Evolutionary conservation across 345 rosid species (phyloP).

Genomic region (Syzygium aqueum): DNA sequence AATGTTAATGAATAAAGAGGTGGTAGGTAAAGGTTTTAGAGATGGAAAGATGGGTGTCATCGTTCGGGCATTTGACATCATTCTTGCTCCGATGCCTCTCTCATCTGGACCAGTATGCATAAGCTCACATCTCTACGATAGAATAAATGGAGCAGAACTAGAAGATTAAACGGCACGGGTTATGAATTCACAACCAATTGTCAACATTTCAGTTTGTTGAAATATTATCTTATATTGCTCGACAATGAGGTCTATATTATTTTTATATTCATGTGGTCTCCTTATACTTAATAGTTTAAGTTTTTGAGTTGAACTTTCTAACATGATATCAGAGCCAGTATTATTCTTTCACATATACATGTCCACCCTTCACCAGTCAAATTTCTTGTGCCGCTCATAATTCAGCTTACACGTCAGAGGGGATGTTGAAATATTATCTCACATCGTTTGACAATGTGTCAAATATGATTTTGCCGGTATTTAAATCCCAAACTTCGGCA

Average conservation of each 20-base stretch:
- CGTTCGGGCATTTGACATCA: not conserved
- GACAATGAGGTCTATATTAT: not conserved
- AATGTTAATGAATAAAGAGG: too few relatives aligned
- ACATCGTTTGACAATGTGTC: rapidly evolving
- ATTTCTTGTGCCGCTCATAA: not conserved
- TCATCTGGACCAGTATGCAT: not conserved
- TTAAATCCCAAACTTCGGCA: not conserved
- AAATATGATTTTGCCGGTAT: not conserved
- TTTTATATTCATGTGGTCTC: not conserved
- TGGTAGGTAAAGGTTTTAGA: too few relatives aligned
- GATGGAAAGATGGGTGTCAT: too few relatives aligned
- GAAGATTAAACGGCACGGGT: not conserved
- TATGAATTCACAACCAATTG: not conserved
- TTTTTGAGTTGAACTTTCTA: rapidly evolving
- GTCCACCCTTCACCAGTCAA: not conserved
- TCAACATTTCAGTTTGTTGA: not conserved
- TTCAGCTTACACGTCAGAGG: not conserved
- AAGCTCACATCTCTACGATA: not conserved
- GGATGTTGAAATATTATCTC: not conserved
- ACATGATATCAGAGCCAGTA: not conserved
- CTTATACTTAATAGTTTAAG: rapidly evolving
- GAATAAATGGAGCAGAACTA: not conserved
- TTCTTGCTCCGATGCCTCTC: not conserved
- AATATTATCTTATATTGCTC: not conserved
- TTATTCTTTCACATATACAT: not conserved